phyloP scores from a whole-genome alignment of 1,284 basidiomycete species.

The Filobasidium uniguttulatum region DNA sequence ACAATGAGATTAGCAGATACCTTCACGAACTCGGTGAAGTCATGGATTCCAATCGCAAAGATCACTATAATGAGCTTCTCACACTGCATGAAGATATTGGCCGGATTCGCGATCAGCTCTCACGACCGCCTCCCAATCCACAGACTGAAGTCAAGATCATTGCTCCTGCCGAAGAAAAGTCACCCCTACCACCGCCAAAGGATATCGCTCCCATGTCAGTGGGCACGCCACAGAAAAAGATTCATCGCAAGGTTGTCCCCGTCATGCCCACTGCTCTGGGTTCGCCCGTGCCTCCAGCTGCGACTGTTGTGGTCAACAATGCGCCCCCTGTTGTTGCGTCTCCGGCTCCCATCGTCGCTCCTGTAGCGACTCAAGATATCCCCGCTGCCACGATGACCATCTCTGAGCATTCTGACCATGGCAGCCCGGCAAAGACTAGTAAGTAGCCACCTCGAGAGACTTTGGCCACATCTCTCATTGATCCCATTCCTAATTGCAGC shows the following conservation, averaged over 20 bases:
- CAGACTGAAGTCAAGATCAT: constrained; percentile 10
- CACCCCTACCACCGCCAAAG: background rate
- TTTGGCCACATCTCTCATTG: background rate
- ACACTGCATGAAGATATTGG: constrained; percentile 28
- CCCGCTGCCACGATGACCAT: constrained; percentile 14
- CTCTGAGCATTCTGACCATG: constrained; percentile 13
- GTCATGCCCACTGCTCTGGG: too few relatives aligned
- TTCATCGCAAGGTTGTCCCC: too few relatives aligned
- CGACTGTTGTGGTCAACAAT: constrained; percentile 1
- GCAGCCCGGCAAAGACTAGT: constrained; percentile 11
- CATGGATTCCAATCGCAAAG: constrained; percentile 24
- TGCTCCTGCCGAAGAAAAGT: background rate
- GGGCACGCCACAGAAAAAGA: too few relatives aligned
- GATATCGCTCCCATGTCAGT: too few relatives aligned
- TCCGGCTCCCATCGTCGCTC: constrained; percentile 17
- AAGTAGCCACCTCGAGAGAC: background rate
- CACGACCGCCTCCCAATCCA: constrained; percentile 5
- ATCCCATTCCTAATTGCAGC: background rate
- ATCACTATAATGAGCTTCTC: constrained; percentile 24
- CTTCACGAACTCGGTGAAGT: constrained; percentile 33
- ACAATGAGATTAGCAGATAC: constrained; percentile 34
- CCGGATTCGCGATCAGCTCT: constrained; percentile 25
- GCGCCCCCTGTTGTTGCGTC: background rate
- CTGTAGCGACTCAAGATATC: constrained; percentile 1
- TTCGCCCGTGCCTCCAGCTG: constrained; percentile 19